Base-by-base conservation (phyloP, 202 grass and related monocot genomes). In the Zizania palustris region DNA sequence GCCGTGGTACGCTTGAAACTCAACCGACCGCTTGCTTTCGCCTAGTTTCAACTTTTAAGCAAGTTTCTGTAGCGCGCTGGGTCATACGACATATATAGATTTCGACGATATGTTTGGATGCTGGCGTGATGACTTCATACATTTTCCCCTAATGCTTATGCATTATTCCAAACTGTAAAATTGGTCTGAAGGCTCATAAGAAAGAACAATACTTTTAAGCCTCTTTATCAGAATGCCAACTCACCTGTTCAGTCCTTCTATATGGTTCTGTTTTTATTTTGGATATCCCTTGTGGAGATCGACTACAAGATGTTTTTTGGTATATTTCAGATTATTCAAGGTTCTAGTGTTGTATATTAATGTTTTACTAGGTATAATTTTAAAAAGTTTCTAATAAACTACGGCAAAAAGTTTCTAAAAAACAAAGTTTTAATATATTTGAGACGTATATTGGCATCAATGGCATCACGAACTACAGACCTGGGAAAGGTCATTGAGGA, bases 1-100 rank as follows among this genome's bases (percentile, higher is more conserved):
- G 91, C 87, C 79, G 74, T 67, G 94, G 94, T 97, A 88, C 86
- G 74, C 69, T 40, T 34, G 18, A 74, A 9, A 2, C 74, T 36
- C 3, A 43, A 19, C 43, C 14, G 40, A 16, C 38, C 11, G 6
- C 53, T 48, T 34, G 9, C 62, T 54, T 53, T 48, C 7, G 15
- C 18, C 18, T 42, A 6, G 4, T 15, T 12, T 18, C 71, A 42
- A 33, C 1, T 45, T 80, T 62, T 80, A 8, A 28, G 14, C 55
- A 42, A 41, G 40, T 20, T 46, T 61, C 3, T 42, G 34, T 40
- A 64, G 51, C 38, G 49, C 35, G 8, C 39, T 60, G 61, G 78
- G 66, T 50, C 39, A n/a, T 63, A 15, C 28, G 28, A 28, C 56
- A 16, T 80, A 16, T 80, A 4, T 40, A 62, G 63, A 63, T 79